phyloP scores from a whole-genome alignment of 345 rosid genomes.

The Euphorbia peplus region DNA sequence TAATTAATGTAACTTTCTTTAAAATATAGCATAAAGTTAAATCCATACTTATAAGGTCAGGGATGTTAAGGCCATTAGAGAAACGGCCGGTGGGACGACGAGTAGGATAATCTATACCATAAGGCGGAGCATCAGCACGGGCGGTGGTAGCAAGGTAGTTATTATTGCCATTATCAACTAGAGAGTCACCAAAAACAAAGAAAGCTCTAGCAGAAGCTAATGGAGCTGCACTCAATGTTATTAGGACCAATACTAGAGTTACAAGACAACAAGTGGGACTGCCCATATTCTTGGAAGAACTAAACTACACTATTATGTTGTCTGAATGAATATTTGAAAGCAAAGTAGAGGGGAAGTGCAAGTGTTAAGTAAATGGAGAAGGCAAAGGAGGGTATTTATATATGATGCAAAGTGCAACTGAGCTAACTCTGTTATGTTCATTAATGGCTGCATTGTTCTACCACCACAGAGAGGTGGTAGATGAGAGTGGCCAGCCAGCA shows the following conservation, averaged over 20 bases:
- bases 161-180: slow-evolving; percentile 89
- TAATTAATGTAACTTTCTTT: no score
- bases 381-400: no score
- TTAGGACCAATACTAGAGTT: slow-evolving; percentile 21
- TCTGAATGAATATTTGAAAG: no score
- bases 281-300: slow-evolving; percentile 16
- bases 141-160: slow-evolving; percentile 76
- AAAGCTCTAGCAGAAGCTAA: slow-evolving; percentile 23
- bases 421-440: no score
- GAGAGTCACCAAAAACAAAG: slow-evolving; percentile 59
- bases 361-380: no score
- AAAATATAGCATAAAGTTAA: no score
- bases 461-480: no score
- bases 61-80: slow-evolving; percentile 84
- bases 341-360: no score
- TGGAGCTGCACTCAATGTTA: slow-evolving; percentile 15
- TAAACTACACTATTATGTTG: neutral
- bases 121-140: slow-evolving; percentile 72
- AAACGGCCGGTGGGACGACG: slow-evolving; percentile 74
- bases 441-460: no score
- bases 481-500: no score
- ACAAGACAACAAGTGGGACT: slow-evolving; percentile 1
- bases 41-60: slow-evolving; percentile 65
- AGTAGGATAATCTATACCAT: slow-evolving; percentile 78
- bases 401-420: no score